Evolutionary conservation across 1,284 basidiomycete genomes (phyloP).

Genomic region (Agroathelia rolfsii): DNA sequence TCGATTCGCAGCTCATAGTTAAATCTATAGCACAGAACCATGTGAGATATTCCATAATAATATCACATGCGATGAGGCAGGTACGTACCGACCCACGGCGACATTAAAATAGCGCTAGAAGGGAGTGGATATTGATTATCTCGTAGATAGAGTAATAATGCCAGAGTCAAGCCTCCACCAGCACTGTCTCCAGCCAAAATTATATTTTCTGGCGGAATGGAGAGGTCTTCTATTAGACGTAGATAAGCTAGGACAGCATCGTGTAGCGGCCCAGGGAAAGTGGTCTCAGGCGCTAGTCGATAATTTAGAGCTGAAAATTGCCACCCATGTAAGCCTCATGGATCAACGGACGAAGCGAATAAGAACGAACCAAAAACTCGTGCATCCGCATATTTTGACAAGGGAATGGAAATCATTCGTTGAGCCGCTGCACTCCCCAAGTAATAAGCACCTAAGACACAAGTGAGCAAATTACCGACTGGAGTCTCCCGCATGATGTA

Average conservation of each 20-base stretch:
- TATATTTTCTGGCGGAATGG: conserved; percentile 86
- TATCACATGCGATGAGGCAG: conserved; percentile 1
- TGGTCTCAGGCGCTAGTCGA: conserved; percentile 88
- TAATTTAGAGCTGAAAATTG: conserved; percentile 77
- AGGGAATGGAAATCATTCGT: conserved; percentile 82
- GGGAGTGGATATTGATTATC: conserved; percentile 79
- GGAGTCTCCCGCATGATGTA: conserved; percentile 2
- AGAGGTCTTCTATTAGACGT: conserved; percentile 79
- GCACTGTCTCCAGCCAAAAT: conserved; percentile 88
- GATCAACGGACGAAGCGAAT: conserved; percentile 3
- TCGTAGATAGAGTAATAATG: conserved; percentile 85
- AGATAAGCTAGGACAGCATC: conserved; percentile 87
- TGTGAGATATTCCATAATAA: neutral
- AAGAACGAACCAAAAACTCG: conserved; percentile 79
- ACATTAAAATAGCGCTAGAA: conserved; percentile 77
- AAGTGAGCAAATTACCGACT: neutral
- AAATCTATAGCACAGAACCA: conserved; percentile 49
- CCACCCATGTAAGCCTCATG: conserved; percentile 6
- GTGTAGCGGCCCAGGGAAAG: conserved; percentile 89
- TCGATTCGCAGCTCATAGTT: conserved; percentile 94
- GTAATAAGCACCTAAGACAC: conserved; percentile 75
- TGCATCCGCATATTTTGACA: conserved; percentile 85
- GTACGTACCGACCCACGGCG: conserved; percentile 84
- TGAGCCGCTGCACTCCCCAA: conserved; percentile 92
- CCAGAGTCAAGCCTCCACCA: conserved; percentile 82